Evolutionary conservation across 2,329 filamentous ascomycete genomes (phyloP).

Genomic region (Falciphora oryzae): DNA sequence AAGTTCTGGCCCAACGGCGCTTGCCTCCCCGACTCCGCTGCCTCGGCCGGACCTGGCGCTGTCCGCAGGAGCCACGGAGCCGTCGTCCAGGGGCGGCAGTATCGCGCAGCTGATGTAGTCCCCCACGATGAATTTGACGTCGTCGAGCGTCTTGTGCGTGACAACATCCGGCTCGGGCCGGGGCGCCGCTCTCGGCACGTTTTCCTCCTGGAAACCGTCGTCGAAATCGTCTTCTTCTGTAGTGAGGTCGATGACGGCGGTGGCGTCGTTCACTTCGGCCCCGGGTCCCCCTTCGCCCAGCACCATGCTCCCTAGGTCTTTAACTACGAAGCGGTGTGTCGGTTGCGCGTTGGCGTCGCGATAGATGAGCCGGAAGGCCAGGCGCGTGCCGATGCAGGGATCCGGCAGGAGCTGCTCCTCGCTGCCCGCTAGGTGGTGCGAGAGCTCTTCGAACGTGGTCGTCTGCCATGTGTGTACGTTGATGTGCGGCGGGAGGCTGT

Average conservation of each 20-base stretch:
- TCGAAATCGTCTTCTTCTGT: constrained; percentile 30
- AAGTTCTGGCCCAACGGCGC: constrained; percentile 12
- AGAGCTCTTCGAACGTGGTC: constrained; percentile 76
- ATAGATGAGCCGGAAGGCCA: constrained; percentile 84
- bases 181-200: constrained; percentile 11
- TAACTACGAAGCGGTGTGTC: constrained; percentile 59
- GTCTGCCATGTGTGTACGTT: constrained; percentile 82
- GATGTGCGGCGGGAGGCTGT: constrained; percentile 59
- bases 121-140: constrained; percentile 78
- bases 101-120: constrained; percentile 85
- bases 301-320: constrained; percentile 78
- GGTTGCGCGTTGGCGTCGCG: constrained; percentile 54
- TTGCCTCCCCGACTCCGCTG: constrained; percentile 30
- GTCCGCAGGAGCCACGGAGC: constrained; percentile 62
- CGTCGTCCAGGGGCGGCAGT: constrained; percentile 61
- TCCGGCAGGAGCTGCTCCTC: constrained; percentile 54
- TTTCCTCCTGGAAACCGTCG: constrained; percentile 13
- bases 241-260: constrained; percentile 27
- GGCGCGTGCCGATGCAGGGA: constrained; percentile 71
- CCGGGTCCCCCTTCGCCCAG: constrained; percentile 43
- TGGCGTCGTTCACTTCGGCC: constrained; percentile 36
- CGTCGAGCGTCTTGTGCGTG: constrained; percentile 66
- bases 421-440: constrained; percentile 65
- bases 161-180: constrained; percentile 45
- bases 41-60: constrained; percentile 40